Evolutionary conservation across 176 grass and related monocot genomes (phyloP).

Genomic region (Eragrostis nindensis): DNA sequence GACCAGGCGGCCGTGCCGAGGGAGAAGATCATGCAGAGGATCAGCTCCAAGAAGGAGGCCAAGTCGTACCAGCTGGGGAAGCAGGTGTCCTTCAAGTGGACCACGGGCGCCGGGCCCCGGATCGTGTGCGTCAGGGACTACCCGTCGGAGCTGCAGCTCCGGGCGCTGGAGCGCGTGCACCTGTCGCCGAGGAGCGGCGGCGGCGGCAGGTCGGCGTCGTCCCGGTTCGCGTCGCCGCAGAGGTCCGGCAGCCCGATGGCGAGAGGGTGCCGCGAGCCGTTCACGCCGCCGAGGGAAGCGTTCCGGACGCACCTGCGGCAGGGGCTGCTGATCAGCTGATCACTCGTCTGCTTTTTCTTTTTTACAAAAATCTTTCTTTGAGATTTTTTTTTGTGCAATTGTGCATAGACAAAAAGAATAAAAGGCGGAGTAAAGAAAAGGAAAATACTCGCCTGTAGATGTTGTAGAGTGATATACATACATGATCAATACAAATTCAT

Average conservation of each 20-base stretch:
- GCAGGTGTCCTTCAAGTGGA: conserved; percentile 87
- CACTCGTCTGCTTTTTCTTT: background rate
- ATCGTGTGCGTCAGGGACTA: conserved; percentile 94
- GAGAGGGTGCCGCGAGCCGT: conserved; percentile 44
- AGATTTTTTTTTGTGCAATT: conserved; percentile 7
- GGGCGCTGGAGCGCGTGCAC: conserved; percentile 71
- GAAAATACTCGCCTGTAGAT: conserved; percentile 37
- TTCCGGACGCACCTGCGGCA: conserved; percentile 48
- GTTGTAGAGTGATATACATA: conserved; percentile 41
- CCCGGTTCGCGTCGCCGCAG: conserved; percentile 58
- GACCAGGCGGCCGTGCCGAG: conserved; percentile 42
- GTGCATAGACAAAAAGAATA: conserved; percentile 33
- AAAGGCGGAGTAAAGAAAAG: conserved; percentile 26
- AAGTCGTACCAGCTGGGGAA: conserved; percentile 80
- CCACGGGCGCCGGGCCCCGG: conserved; percentile 88
- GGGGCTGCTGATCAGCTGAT: conserved; percentile 25
- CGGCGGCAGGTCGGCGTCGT: conserved; percentile 33
- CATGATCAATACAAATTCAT: conserved; percentile 41
- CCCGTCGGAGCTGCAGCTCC: conserved; percentile 80
- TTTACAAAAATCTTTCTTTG: background rate
- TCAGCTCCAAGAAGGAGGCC: conserved; percentile 75
- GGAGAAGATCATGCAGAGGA: conserved; percentile 70
- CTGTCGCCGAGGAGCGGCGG: conserved; percentile 63
- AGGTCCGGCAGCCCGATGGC: conserved; percentile 41
- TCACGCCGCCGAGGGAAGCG: conserved; percentile 50